These are phyloP conservation scores for Zygosaccharomyces pseudorouxii DNA, from an alignment of 805 yeast species.

Conservation along the genomic window DNA sequence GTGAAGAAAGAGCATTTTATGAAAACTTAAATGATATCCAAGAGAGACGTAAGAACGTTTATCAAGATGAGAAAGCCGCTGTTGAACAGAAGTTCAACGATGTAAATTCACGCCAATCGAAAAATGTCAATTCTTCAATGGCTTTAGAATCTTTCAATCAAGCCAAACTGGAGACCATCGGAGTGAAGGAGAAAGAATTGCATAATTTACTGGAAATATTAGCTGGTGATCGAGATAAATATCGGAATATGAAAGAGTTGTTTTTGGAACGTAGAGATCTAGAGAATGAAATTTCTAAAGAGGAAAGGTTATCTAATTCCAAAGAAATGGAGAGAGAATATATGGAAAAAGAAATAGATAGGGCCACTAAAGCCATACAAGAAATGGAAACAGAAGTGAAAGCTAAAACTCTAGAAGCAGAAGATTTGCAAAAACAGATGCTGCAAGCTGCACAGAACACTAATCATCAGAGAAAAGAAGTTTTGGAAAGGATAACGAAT, in stretches of 20 bases:
- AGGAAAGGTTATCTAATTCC: slow-evolving; percentile 43
- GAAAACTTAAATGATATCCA: slow-evolving; percentile 39
- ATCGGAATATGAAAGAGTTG: slow-evolving; percentile 16
- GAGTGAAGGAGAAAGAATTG: slow-evolving; percentile 28
- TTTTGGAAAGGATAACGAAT: slow-evolving; percentile 11
- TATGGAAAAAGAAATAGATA: slow-evolving; percentile 53
- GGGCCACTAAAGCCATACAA: slow-evolving; percentile 46
- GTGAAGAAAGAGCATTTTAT: slow-evolving; percentile 45
- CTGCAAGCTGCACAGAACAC: slow-evolving; percentile 11
- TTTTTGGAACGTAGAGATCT: slow-evolving; percentile 39
- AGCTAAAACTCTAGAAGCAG: slow-evolving; percentile 12
- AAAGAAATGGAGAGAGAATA: slow-evolving; percentile 57
- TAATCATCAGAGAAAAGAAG: slow-evolving; percentile 5
- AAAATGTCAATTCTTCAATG: slow-evolving; percentile 30
- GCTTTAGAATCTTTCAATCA: slow-evolving; percentile 33
- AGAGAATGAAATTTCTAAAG: slow-evolving; percentile 42
- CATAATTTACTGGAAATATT: slow-evolving; percentile 24
- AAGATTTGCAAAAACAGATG: slow-evolving; percentile 15
- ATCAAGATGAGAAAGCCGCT: slow-evolving; percentile 42
- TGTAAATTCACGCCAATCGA: slow-evolving; percentile 20
- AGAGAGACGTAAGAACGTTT: slow-evolving; percentile 41
- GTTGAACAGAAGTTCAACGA: slow-evolving; percentile 46
- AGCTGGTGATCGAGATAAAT: slow-evolving; percentile 10
- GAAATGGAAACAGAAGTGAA: slow-evolving; percentile 40
- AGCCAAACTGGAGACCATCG: slow-evolving; percentile 24